Base-by-base conservation (phyloP, 228 moss, liverwort and hornwort species). In the Sphagnum fallax region DNA sequence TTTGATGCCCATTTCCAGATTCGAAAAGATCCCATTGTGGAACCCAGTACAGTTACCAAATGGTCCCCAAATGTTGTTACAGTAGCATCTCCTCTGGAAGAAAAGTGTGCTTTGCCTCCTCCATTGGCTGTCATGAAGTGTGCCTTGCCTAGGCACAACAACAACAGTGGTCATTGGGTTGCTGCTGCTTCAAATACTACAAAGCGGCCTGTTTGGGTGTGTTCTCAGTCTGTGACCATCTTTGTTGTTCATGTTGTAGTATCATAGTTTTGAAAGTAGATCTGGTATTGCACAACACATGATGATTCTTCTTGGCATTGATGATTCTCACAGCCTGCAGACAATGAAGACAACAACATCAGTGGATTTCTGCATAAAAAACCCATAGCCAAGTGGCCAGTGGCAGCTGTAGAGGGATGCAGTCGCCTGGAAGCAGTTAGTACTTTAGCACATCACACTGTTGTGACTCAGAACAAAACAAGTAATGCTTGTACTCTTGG, bases 401-500 rank as follows among this genome's bases (percentile, higher is more conserved):
- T 32, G 32, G 32, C 32, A 32, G 32, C 2, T 71, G 62, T 64
- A 60, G 76, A 77, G 8, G 73, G 75, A 14, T 87, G 87, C 75
- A 87, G 87, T 57, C 69, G 87, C 53, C 66, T 87, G 62, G 87
- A 87, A 68, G 78, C 69, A 9, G 83, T 87, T 48, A 72, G 83
- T 68, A 52, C 67, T 55, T 76, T 76, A 9, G 87, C 87, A 65
- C 87, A 87, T 18, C 74, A 66, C 47, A 87, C 76, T 70, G 76
- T 87, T 60, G 74, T 74, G 0, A 76, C 78, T 49, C 80, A n/a
- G 13, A 76, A 80, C 14, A 83, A n/a, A 13, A 76, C 83, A 51
- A 6, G 49, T 4, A 73, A 76, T 75, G 87, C 83, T 55, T 91
- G 91, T 53, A 86, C 92, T 66, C 78, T 92, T 18, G 98, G 98